Conservation (phyloP, 1,284 basidiomycete species). For the Cryptococcus maquisensis region DNA sequence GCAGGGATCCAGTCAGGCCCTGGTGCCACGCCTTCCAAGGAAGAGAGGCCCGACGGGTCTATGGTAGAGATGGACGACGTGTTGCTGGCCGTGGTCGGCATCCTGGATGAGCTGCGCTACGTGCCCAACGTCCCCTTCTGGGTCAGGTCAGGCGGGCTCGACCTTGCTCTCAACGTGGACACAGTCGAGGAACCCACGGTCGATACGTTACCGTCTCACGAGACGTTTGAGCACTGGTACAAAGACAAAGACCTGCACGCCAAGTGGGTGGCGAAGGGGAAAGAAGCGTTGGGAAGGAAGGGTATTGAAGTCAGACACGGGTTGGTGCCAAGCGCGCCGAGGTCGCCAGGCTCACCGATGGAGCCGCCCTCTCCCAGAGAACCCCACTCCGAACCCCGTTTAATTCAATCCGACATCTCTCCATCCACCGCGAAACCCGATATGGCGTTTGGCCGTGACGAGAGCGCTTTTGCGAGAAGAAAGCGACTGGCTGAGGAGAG, state of each 20-base stretch:
- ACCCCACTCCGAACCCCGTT: too few species aligned
- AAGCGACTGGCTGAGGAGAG: background rate
- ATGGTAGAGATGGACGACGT: constrained; percentile 27
- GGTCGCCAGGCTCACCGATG: too few species aligned
- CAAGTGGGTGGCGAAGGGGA: constrained; percentile 32
- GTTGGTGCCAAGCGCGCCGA: background rate
- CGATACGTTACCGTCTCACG: constrained; percentile 31
- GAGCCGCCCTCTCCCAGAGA: too few species aligned
- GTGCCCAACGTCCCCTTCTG: constrained; percentile 44
- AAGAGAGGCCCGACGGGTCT: too few species aligned
- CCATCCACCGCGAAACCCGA: too few species aligned
- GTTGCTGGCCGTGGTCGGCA: constrained; percentile 44
- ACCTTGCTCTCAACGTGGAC: background rate
- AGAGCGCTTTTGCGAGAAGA: background rate
- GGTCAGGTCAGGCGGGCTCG: constrained; percentile 39
- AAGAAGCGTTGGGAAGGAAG: constrained; percentile 25
- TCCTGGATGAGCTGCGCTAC: constrained; percentile 35
- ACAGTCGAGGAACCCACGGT: constrained; percentile 6
- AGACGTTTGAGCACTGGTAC: constrained; percentile 35
- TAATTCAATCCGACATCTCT: too few species aligned
- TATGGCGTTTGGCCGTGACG: background rate
- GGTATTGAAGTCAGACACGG: constrained; percentile 34
- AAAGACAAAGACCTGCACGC: constrained; percentile 9
- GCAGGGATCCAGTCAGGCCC: background rate
- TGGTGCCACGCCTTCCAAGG: background rate